Conservation (phyloP, 805 yeast species). For the Kluyveromyces wickerhamii region DNA sequence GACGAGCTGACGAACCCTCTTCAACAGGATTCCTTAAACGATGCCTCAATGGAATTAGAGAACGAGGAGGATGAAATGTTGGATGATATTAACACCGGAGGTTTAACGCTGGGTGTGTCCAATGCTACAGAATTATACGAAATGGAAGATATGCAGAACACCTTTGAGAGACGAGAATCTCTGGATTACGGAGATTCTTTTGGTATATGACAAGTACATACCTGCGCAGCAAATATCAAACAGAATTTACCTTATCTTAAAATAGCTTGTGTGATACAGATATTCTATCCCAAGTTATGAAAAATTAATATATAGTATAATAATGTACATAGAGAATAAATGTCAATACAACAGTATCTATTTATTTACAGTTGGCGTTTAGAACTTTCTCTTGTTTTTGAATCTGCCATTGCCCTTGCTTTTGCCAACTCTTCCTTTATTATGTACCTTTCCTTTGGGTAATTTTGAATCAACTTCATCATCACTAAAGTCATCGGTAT, state of each 20-base stretch:
- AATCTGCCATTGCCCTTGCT: slow-evolving; percentile 23
- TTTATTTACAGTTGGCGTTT: too few relatives aligned
- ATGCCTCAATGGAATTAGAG: slow-evolving; percentile 7
- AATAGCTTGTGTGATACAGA: too few relatives aligned
- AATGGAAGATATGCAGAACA: slow-evolving; percentile 26
- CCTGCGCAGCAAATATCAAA: too few relatives aligned
- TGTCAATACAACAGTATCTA: too few relatives aligned
- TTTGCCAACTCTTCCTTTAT: slow-evolving; percentile 23
- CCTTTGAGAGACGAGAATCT: slow-evolving; percentile 29
- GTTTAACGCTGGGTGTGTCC: slow-evolving; percentile 1
- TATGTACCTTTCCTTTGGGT: slow-evolving; percentile 12
- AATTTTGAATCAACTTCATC: slow-evolving; percentile 35
- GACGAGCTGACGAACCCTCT: slow-evolving; percentile 4
- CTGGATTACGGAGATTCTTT: slow-evolving; percentile 18
- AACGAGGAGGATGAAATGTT: slow-evolving; percentile 8
- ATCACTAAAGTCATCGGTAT: slow-evolving; percentile 47
- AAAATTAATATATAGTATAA: too few relatives aligned
- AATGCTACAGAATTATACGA: slow-evolving; percentile 20
- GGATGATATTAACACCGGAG: slow-evolving; percentile 4
- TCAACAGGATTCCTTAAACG: slow-evolving; percentile 4
- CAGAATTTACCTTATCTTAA: too few relatives aligned
- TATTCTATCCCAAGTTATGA: too few relatives aligned
- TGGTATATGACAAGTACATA: neutral
- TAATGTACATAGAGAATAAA: too few relatives aligned
- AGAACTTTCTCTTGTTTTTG: slow-evolving; percentile 21